A percentile compares a stretch with the other conserved stretches of the same genome.
Conservation (phyloP, 1,284 basidiomycete genomes). For the Exobasidium cylindrosporum region DNA sequence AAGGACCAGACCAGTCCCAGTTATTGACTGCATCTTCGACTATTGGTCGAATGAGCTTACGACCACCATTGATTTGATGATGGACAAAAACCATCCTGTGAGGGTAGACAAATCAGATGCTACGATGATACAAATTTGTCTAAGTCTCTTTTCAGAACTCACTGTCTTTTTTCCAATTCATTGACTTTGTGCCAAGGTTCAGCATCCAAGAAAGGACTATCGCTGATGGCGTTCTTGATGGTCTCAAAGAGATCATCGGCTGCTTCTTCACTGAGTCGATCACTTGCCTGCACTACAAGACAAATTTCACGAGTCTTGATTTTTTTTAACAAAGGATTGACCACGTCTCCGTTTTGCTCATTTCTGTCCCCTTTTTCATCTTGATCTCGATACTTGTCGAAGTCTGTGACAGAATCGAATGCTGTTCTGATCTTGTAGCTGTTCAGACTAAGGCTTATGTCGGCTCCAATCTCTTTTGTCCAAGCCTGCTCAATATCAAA, state of each 20-base stretch:
- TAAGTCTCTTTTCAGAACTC: conserved; percentile 1
- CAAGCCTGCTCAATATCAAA: conserved; percentile 42
- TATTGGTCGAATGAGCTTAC: conserved; percentile 43
- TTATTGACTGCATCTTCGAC: conserved; percentile 39
- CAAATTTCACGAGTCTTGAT: conserved; percentile 36
- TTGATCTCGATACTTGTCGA: not conserved
- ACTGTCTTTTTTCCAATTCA: conserved; percentile 16
- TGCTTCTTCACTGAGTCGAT: conserved; percentile 24
- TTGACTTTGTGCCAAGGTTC: conserved; percentile 16
- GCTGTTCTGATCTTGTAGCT: conserved; percentile 28
- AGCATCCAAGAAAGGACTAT: conserved; percentile 19
- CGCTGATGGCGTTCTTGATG: conserved; percentile 23
- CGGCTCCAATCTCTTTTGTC: conserved; percentile 42
- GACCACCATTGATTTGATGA: conserved; percentile 22
- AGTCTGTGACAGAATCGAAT: not conserved
- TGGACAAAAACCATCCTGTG: conserved; percentile 35
- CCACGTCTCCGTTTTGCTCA: conserved; percentile 7
- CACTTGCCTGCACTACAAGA: conserved; percentile 31
- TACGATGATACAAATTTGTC: not conserved
- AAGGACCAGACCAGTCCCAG: conserved; percentile 17
- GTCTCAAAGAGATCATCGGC: conserved; percentile 34
- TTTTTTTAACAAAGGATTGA: conserved; percentile 10
- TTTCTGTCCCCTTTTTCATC: not conserved
- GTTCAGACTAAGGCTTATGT: conserved; percentile 37
- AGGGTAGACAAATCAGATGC: conserved; percentile 1